phyloP scores from a whole-genome alignment of 495 filamentous ascomycete species.

The Penicillium malachiteum region DNA sequence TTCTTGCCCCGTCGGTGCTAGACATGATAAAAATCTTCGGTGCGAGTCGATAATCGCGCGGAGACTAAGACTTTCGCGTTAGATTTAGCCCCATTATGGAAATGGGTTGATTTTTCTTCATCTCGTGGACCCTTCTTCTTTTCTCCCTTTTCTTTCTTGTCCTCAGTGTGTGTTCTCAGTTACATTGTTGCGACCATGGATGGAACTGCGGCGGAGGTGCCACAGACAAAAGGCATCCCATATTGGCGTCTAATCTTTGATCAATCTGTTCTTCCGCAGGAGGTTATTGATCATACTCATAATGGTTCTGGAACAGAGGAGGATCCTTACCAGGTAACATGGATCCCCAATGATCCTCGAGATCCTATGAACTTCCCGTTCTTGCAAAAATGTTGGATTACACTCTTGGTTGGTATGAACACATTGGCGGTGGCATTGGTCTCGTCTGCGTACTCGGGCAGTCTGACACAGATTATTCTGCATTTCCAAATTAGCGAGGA shows the following conservation, averaged over 20 bases:
- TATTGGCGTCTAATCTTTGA: slow-evolving; percentile 30
- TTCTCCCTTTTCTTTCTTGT: neutral
- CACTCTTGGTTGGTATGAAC: slow-evolving; percentile 55
- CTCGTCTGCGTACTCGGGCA: slow-evolving; percentile 56
- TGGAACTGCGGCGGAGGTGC: neutral
- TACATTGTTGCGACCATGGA: no score
- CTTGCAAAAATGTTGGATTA: slow-evolving; percentile 53
- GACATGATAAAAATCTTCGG: no score
- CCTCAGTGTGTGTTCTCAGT: neutral
- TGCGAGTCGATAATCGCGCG: no score
- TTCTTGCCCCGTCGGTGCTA: no score
- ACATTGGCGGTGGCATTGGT: slow-evolving; percentile 66
- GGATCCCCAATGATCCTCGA: slow-evolving; percentile 56
- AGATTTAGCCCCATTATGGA: no score
- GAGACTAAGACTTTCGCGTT: no score
- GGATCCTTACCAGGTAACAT: slow-evolving; percentile 65
- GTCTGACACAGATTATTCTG: slow-evolving; percentile 2
- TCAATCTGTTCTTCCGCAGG: slow-evolving; percentile 36
- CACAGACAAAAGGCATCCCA: neutral
- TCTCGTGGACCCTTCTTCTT: neutral
- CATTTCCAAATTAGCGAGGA: slow-evolving; percentile 11
- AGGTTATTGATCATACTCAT: slow-evolving; percentile 52
- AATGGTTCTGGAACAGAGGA: slow-evolving; percentile 59
- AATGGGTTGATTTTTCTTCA: neutral
- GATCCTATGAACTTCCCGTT: slow-evolving; percentile 55